Evolutionary conservation across 495 filamentous ascomycete species (phyloP), one percentile per base, ranked within the genome.

Genomic region (Talaromyces borbonicus): DNA sequence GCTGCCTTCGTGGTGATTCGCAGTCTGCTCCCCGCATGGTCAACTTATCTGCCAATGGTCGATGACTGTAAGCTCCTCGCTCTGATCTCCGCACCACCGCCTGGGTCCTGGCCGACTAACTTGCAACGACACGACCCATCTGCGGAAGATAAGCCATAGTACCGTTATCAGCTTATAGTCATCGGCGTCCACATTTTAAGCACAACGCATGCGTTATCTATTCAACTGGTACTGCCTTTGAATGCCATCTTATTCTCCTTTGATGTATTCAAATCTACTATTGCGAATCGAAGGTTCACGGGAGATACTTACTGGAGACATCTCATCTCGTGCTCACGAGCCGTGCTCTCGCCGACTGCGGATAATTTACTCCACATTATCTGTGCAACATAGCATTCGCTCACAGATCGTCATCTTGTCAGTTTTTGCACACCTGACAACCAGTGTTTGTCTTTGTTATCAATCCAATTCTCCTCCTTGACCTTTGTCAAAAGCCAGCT

Each of bases 71-170:
- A 25, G 23, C 38, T 41, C 38, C 23, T 41, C 22, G 20, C 18
- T 41, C 14, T 41, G 38, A 26, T 41, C 38, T 41, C 38, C 38
- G 38, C 38, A 41, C n/a, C 38, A 26, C 38, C 38, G 26, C 26
- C 38, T 41, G 38, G 38, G 26, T 41, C 38, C 38, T 6, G 38
- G 8, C 38, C 19, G 38, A 41, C 38, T 23, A 26, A 26, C 38
- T 41, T 24, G 26, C 12, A n/a, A 41, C 38, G 19, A 26, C 22
- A 26, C 19, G 24, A 20, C 23, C 38, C 38, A 41, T 41, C 38
- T 38, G 35, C 35, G n/a, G 22, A 15, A 38, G 35, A 38, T 38
- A 38, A 38, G 35, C 15, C 18, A 8, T 38, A 11, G 18, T 20
- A 38, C 15, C 15, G 35, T 20, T 26, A 41, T 41, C 38, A 24